Evolutionary conservation across 306 rosid genomes (phyloP).

Genomic region (Malus orientalis): DNA sequence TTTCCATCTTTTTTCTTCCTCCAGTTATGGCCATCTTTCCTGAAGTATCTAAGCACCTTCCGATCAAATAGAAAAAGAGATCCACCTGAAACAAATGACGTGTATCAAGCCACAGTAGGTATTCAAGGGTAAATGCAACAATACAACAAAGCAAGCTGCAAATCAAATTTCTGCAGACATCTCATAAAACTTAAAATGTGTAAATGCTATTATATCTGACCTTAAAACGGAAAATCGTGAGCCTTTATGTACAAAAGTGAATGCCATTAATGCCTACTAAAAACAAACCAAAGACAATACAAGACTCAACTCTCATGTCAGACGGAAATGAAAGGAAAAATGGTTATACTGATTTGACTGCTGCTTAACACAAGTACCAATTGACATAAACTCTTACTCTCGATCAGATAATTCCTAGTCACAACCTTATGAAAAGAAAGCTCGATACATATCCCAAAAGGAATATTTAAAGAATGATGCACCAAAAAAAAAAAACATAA

Average conservation of each 20-base stretch:
- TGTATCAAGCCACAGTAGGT: constrained; percentile 19
- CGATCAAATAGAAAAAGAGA: constrained; percentile 88
- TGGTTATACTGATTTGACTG: background rate
- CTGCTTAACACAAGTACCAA: background rate
- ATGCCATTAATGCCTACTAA: background rate
- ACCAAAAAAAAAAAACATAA: background rate
- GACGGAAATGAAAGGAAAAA: background rate
- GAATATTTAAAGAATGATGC: background rate
- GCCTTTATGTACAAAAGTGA: background rate
- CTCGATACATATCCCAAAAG: background rate
- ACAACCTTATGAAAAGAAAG: background rate
- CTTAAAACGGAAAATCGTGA: background rate
- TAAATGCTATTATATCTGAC: background rate
- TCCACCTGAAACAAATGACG: constrained; percentile 53
- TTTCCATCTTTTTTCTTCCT: constrained; percentile 95
- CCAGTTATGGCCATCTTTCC: constrained; percentile 95
- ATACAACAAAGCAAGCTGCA: background rate
- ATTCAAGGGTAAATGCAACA: background rate
- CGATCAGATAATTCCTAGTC: background rate
- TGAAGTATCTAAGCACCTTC: constrained; percentile 78
- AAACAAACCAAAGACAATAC: background rate
- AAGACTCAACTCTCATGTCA: background rate
- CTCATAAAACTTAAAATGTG: background rate
- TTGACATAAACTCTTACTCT: background rate
- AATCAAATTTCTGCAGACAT: background rate